Base-by-base conservation (phyloP, 768 basidiomycete species). In the Sutorius australiensis region DNA sequence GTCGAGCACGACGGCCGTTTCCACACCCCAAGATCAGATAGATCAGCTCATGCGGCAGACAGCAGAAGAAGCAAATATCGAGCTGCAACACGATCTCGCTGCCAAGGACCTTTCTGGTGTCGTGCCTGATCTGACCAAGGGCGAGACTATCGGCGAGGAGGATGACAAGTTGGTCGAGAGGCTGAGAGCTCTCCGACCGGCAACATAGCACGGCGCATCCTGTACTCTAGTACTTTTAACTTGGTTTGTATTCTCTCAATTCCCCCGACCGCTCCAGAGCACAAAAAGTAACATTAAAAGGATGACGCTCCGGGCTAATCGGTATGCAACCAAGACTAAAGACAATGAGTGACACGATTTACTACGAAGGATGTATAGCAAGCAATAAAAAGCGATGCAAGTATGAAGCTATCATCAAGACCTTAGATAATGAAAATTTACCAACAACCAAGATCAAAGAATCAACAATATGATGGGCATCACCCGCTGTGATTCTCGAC, bases 1-100 rank as follows among this genome's bases (percentile, higher is more conserved):
- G 88, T 84, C 86, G 10, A 82, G 88, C 50, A 92, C 95, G 21
- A 95, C 92, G 3, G 97, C 95, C 17, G 81, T 89, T 37, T 86
- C 92, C 12, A 95, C 92, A 6, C 97, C 97, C 1, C 93, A 98
- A 70, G 97, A 99, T 73, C 95, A 99, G 69, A 88, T 99, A 66
- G 97, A 99, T 67, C 73, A 78, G 28, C 83, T 98, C 21, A 78
- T 99, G 77, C 83, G 87, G 51, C 92, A 95, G 72, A 94, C 92
- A 19, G 97, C 97, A 5, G 97, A 98, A 67, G 95, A 99, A 70
- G 93, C 93, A 21, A 89, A 98, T 59, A 89, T 99, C 54, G 93
- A 99, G 68, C 73, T 97, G 24, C 87, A 93, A 68, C 97, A 98
- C 50, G 93, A 94, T 64, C 78, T 98, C 30, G 82, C 86, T 17